These are phyloP conservation scores for Meyerozyma athensensis DNA, from an alignment of 1,139 yeast genomes.

Conservation along the genomic window DNA sequence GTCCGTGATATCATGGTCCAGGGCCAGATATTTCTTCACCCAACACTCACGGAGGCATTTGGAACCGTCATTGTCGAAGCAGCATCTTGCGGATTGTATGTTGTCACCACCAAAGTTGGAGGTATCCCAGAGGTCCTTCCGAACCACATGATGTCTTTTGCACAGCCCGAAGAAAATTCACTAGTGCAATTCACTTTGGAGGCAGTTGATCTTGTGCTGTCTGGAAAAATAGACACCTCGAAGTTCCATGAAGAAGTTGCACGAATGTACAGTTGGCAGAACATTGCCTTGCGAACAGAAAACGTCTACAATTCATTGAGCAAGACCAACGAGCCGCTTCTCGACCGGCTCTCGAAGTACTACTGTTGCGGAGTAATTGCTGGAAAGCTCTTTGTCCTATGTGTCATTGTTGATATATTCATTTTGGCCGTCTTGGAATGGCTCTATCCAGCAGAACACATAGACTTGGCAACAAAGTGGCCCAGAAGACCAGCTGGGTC, in stretches of 20 bases:
- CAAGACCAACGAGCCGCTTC: slow-evolving; percentile 44
- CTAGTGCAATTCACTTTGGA: slow-evolving; percentile 62
- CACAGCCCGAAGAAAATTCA: slow-evolving; percentile 78
- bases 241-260: slow-evolving; percentile 74
- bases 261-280: slow-evolving; percentile 88
- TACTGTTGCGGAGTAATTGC: slow-evolving; percentile 82
- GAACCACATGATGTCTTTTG: slow-evolving; percentile 86
- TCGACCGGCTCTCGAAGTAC: slow-evolving; percentile 49
- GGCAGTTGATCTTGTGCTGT: slow-evolving; percentile 58
- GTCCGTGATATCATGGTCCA: slow-evolving; percentile 90
- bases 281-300: slow-evolving; percentile 84
- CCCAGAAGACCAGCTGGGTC: slow-evolving; percentile 35
- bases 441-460: slow-evolving; percentile 60
- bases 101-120: slow-evolving; percentile 94
- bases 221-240: slow-evolving; percentile 63
- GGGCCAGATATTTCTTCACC: slow-evolving; percentile 92
- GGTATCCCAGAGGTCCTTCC: slow-evolving; percentile 98
- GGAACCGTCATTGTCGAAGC: slow-evolving; percentile 98
- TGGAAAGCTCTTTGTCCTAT: slow-evolving; percentile 72
- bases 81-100: slow-evolving; percentile 90
- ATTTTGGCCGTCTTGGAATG: slow-evolving; percentile 60
- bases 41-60: slow-evolving; percentile 94
- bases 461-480: slow-evolving; percentile 79
- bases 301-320: slow-evolving; percentile 65
- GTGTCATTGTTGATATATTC: slow-evolving; percentile 75